phyloP scores from a whole-genome alignment of 441 rosid genomes.

The Corymbia calophylla region DNA sequence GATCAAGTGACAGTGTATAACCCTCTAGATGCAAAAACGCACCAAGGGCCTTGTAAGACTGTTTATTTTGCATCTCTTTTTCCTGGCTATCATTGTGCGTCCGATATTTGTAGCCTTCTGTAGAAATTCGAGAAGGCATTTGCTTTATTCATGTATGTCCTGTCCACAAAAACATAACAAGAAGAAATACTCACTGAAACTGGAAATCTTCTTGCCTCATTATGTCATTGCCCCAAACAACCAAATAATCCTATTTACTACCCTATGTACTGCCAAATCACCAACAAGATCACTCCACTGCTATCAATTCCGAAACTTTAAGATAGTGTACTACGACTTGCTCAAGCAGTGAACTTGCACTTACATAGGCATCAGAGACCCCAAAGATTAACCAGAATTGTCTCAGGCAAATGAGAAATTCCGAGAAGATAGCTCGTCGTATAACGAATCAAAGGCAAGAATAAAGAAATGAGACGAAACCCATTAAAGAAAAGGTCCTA shows the following conservation, averaged over 20 bases:
- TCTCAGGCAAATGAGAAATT: not conserved
- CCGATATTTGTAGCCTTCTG: not conserved
- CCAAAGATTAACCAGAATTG: not conserved
- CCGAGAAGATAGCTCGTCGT: not conserved
- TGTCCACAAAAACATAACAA: not conserved
- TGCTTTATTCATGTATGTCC: not conserved
- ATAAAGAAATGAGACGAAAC: not conserved
- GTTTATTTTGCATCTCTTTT: not conserved
- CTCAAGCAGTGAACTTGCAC: not conserved
- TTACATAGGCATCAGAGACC: not conserved
- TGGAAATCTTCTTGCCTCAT: not conserved
- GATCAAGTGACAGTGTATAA: not conserved
- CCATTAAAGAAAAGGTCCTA: not conserved
- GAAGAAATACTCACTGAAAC: not conserved
- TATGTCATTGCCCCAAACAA: not conserved
- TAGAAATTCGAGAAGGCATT: not conserved
- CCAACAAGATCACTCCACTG: not conserved
- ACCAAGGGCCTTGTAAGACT: not conserved
- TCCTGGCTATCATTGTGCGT: not conserved
- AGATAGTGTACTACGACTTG: not conserved
- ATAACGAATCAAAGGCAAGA: not conserved
- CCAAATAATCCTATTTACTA: not conserved
- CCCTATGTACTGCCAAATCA: not conserved
- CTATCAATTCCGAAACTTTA: not conserved
- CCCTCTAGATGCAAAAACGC: not conserved